Conservation (phyloP, 768 basidiomycete species). For the Tulasnella sp. region DNA sequence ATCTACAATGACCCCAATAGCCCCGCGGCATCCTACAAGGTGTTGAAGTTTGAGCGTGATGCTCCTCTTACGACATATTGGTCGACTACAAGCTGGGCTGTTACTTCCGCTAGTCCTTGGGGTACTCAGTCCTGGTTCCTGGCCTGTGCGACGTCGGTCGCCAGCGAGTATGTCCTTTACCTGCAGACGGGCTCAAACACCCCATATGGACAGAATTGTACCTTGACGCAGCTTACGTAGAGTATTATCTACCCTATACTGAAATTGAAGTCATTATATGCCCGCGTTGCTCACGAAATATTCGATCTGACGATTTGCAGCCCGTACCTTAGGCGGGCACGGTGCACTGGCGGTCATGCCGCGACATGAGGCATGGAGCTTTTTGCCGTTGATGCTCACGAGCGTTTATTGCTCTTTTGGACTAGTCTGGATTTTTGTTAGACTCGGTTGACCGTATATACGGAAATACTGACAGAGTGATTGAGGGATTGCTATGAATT, state of each 20-base stretch:
- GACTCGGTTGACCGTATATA: conserved; percentile 46
- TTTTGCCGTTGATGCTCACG: conserved; percentile 86
- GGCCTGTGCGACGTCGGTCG: background rate
- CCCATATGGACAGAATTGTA: background rate
- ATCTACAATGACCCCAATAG: background rate
- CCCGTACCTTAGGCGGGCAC: too few relatives aligned
- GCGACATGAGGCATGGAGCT: conserved; percentile 53
- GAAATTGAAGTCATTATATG: too few relatives aligned
- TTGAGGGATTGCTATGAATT: background rate
- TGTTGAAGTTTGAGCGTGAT: background rate
- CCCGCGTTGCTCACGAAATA: too few relatives aligned
- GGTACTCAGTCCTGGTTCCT: background rate
- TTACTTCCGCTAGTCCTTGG: background rate
- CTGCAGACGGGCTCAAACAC: background rate
- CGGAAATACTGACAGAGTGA: background rate
- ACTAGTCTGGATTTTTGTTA: conserved; percentile 76
- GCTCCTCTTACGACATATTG: background rate
- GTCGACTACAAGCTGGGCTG: background rate
- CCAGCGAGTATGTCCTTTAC: background rate
- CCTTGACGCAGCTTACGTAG: background rate
- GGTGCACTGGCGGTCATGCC: too few relatives aligned
- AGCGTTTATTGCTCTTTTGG: conserved; percentile 91
- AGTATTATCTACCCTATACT: background rate
- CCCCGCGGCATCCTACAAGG: background rate
- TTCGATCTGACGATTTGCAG: too few relatives aligned